phyloP scores from a whole-genome alignment of 345 rosid genomes.

The Populus simonii region DNA sequence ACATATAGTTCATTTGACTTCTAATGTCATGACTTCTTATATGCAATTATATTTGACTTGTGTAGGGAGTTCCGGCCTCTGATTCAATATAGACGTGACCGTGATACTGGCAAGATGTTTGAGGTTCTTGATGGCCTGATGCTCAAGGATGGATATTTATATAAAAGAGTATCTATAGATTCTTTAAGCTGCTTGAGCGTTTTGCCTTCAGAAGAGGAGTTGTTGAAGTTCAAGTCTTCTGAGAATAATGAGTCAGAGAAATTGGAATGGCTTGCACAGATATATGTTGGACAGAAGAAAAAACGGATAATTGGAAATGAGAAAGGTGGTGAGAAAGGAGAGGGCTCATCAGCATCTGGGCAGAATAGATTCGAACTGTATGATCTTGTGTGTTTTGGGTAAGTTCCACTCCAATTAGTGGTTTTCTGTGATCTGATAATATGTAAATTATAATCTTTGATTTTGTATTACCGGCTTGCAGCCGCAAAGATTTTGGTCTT shows the following conservation, averaged over 20 bases:
- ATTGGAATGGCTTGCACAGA: conserved; percentile 81
- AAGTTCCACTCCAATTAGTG: conserved; percentile 23
- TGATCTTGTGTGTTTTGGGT: conserved; percentile 83
- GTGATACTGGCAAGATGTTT: conserved; percentile 62
- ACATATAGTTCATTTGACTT: not conserved
- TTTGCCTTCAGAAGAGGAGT: conserved; percentile 69
- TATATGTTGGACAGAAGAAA: conserved; percentile 75
- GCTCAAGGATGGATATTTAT: conserved; percentile 86
- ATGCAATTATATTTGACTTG: not conserved
- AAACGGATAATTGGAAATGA: conserved; percentile 40
- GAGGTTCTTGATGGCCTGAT: conserved; percentile 79
- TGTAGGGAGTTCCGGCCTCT: conserved; percentile 89
- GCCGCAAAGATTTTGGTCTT: conserved; percentile 89
- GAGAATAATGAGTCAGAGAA: conserved; percentile 59
- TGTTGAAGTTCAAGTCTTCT: conserved; percentile 68
- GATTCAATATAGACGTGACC: conserved; percentile 75
- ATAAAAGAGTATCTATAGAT: conserved; percentile 74
- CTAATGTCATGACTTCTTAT: not conserved
- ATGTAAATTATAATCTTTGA: conserved; percentile 14
- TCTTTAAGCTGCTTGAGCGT: conserved; percentile 68
- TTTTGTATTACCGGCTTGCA: conserved; percentile 38
- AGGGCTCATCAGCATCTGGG: conserved; percentile 51
- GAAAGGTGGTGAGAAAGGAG: conserved; percentile 68
- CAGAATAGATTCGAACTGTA: conserved; percentile 49
- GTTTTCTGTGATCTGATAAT: conserved; percentile 7